Base-by-base conservation (phyloP, 306 rosid genomes). In the Amphicarpaea edgeworthii region DNA sequence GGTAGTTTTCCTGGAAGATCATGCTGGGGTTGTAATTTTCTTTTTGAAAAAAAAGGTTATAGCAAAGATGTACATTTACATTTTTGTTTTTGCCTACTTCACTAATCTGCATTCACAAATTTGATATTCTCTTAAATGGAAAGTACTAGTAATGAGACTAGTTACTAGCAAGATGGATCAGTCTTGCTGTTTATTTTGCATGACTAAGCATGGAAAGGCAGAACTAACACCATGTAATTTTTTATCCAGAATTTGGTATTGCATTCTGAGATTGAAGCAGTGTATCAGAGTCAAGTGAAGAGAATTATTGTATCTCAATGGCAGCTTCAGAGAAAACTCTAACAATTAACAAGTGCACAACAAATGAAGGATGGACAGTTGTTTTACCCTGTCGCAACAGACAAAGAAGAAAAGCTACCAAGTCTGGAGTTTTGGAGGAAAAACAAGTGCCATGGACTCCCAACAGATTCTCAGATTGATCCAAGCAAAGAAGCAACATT, bases 311-410 rank as follows among this genome's bases (percentile, higher is more conserved):
- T 62, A 17, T 54, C 73, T 70, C 8, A 74, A 91, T 91, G 98
- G 86, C 81, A 41, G 87, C 90, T 23, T 89, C 93, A 16, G 83
- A 87, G 49, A 80, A 88, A 78, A 63, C 87, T 77, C 81, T 55
- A 4, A 2, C 86, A 3, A 47, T 58, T 62, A 69, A 63, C 7
- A 61, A 68, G 23, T 47, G 19, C 23, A 43, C 85, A 16, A 43
- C 72, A 20, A 79, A 57, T 77, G 92, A 76, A 76, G 94, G 76
- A 5, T 93, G 98, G 98, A 93, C 87, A 0, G 77, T 91, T 66
- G 94, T 93, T 67, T 59, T 85, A 60, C 89, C 93, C 24, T 94
- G 91, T 62, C 91, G 89, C 19, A 78, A 89, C 23, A 87, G 49
- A 40, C 85, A 78, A 57, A 84, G 84, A 70, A 86, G 81, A 51